Base-by-base conservation (phyloP, 148 eudicot genomes). In the Dianthus caryophyllus region DNA sequence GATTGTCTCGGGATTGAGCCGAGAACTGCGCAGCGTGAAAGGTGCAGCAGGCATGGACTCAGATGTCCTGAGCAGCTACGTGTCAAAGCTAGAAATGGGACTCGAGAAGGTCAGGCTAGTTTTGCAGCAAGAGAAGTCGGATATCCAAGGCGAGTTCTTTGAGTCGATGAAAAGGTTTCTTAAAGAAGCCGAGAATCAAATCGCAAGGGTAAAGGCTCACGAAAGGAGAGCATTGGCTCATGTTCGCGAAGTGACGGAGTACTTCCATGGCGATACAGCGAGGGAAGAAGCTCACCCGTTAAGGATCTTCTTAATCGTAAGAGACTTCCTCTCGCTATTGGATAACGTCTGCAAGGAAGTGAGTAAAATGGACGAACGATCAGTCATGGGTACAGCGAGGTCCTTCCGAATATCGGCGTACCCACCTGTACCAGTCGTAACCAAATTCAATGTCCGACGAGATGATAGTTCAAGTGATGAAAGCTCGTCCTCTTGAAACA, bases 21-120 rank as follows among this genome's bases (percentile, higher is more conserved):
- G 80, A 72, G 99, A 94, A 64, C 87, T 94, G 18, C 76, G 84
- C 47, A 88, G 81, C 69, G 97, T 90, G 6, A 90, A 81, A 78
- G 79, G 82, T 26, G 96, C 97, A 51, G 99, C 99, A 25, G 96
- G 84, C 59, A 90, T 94, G 96, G 99, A 94, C 80, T 84, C 96
- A 8, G 96, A 88, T 61, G 97, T 90, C 44, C 69, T 94, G 47
- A 78, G 89, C 46, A 78, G 88, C 81, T 94, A 90, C 49, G 92
- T 94, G 48, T 79, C 86, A 9, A 94, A 94, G 77, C 90, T 94
- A 20, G 97, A 88, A 77, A 76, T 50, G 36, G 99, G 99, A 61
- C 97, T 94, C 21, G 84, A 90, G 66, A 88, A 88, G 72, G 78
- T 88, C 65, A 83, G 84, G 65, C 66, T 61, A 27, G 84, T 84